Percentiles rank a stretch among this genome's conserved stretches.
These are phyloP conservation scores for Castanea sativa DNA, from an alignment of 306 rosid species.

Conservation along the genomic window DNA sequence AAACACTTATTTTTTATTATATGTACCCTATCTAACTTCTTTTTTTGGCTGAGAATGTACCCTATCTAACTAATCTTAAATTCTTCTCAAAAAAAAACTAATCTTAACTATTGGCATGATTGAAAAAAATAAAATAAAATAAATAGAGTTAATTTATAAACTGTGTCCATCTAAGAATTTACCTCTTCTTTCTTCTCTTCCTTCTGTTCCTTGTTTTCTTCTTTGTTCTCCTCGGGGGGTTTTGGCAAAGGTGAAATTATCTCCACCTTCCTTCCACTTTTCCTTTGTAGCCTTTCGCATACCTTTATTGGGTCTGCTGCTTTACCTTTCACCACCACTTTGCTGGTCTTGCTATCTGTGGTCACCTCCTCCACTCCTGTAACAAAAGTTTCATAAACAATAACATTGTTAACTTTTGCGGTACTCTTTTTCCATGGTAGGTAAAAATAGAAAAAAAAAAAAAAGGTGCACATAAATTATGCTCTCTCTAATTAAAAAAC, in stretches of 20 bases:
- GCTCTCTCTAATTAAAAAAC: neutral
- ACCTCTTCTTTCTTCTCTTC: constrained; percentile 84
- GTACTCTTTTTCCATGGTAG: neutral
- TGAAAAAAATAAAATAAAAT: too few species aligned
- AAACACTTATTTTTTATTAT: too few species aligned
- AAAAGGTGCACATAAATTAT: neutral
- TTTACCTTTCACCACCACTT: constrained; percentile 84
- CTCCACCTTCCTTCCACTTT: constrained; percentile 87
- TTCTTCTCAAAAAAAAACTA: too few species aligned
- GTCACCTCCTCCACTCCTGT: constrained; percentile 82
- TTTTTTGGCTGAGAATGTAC: too few species aligned
- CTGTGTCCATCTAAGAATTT: neutral
- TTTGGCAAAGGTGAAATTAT: constrained; percentile 87
- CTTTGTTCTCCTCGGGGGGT: constrained; percentile 55
- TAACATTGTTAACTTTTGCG: neutral
- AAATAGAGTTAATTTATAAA: neutral
- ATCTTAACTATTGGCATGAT: too few species aligned
- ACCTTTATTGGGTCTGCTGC: constrained; percentile 89
- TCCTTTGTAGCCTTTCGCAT: constrained; percentile 78
- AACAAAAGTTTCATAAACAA: neutral
- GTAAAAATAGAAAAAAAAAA: neutral
- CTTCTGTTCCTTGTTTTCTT: constrained; percentile 41
- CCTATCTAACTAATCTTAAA: too few species aligned
- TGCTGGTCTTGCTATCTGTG: constrained; percentile 69
- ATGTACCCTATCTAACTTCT: too few species aligned